These are phyloP conservation scores for Pseudomonodictys pantanalensis DNA, from an alignment of 495 filamentous ascomycete genomes.

Conservation along the genomic window DNA sequence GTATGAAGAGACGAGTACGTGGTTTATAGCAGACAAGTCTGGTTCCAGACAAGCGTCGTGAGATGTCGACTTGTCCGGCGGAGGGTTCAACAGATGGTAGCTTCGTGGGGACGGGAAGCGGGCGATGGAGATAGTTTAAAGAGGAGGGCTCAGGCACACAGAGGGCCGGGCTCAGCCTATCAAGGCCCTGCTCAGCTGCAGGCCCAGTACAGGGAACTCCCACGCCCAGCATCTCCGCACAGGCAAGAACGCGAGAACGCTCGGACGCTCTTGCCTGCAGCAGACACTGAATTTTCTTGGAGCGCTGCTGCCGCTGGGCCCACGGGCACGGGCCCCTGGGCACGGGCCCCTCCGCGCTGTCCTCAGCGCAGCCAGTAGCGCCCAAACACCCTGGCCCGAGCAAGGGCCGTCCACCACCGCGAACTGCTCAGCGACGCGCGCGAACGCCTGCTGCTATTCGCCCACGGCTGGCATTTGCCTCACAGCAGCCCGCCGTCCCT, in stretches of 20 bases:
- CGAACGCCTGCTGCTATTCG: constrained; percentile 8
- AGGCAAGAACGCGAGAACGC: neutral
- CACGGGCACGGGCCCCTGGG: neutral
- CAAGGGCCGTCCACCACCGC: neutral
- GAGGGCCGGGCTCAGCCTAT: neutral
- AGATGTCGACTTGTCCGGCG: neutral
- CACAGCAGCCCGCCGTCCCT: neutral
- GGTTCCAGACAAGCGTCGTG: constrained; percentile 15
- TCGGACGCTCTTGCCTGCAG: neutral
- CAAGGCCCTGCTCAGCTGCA: neutral
- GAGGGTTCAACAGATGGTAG: constrained; percentile 18
- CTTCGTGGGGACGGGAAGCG: constrained; percentile 16
- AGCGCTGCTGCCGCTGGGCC: constrained; percentile 8
- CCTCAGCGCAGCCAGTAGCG: neutral
- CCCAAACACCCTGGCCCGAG: neutral
- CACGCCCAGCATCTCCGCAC: neutral
- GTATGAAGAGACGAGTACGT: neutral
- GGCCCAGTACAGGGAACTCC: neutral
- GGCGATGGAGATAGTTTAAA: constrained; percentile 23
- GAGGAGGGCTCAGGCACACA: constrained; percentile 17
- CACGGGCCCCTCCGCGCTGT: neutral
- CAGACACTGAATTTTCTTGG: constrained; percentile 1
- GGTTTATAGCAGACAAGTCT: neutral
- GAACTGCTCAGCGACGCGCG: neutral
- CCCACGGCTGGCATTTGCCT: constrained; percentile 4